Percentiles rank a stretch among this genome's conserved stretches.
Conservation (phyloP, 306 rosid genomes). For the Gleditsia sinensis region DNA sequence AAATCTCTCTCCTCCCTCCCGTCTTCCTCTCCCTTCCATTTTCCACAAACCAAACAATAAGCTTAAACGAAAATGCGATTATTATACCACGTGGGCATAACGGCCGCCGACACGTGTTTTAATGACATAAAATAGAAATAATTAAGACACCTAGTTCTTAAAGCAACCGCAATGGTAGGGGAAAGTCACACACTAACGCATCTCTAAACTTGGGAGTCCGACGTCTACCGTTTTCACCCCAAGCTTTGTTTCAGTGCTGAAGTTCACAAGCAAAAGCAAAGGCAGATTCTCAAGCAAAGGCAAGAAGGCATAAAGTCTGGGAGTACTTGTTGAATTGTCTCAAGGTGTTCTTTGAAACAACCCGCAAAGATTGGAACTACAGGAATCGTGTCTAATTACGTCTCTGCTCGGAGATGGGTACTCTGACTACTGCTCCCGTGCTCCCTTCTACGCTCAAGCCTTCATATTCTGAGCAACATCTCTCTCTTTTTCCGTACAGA, state of each 20-base stretch:
- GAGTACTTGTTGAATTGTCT: not conserved
- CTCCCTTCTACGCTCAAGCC: slow-evolving; percentile 41
- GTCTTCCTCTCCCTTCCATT: too few species aligned
- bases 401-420: slow-evolving; percentile 40
- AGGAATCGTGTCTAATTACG: not conserved
- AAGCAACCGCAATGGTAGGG: not conserved
- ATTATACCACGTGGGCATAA: too few species aligned
- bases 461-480: slow-evolving; percentile 31
- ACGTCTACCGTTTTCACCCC: not conserved
- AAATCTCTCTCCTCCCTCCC: too few species aligned
- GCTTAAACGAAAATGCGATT: too few species aligned
- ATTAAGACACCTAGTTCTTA: not conserved
- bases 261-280: slow-evolving; percentile 15
- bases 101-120: too few species aligned
- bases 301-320: not conserved
- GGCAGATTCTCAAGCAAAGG: not conserved
- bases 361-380: slow-evolving; percentile 13
- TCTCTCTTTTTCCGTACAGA: slow-evolving; percentile 31
- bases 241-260: not conserved
- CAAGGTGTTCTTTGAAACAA: not conserved
- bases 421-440: slow-evolving; percentile 37
- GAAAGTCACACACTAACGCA: not conserved
- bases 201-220: not conserved
- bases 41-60: too few species aligned
- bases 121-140: too few species aligned